A percentile compares a stretch with the other conserved stretches of the same genome.
These are phyloP conservation scores for Hansenula sp. DNA, from an alignment of 1,139 yeast genomes.

Conservation along the genomic window DNA sequence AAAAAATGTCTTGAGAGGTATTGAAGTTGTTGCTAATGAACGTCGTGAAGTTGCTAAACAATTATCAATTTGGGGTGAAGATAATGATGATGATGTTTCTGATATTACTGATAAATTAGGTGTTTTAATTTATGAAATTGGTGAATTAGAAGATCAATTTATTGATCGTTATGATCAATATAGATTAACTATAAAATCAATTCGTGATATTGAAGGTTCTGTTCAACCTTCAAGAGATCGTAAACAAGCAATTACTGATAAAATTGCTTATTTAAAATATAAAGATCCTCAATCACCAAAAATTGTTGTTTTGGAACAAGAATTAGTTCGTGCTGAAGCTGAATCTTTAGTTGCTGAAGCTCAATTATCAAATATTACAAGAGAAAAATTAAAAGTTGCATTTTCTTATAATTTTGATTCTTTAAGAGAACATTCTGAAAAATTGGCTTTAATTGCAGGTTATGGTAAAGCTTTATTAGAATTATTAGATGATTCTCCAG, in stretches of 20 bases:
- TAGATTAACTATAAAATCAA: slow-evolving; percentile 90
- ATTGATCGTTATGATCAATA: slow-evolving; percentile 97
- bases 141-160: slow-evolving; percentile 96
- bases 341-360: slow-evolving; percentile 99
- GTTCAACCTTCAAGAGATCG: slow-evolving; percentile 98
- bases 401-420: slow-evolving; percentile 97
- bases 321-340: slow-evolving; percentile 97
- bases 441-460: slow-evolving; percentile 94
- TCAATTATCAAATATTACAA: slow-evolving; percentile 94
- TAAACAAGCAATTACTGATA: slow-evolving; percentile 95
- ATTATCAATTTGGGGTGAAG: slow-evolving; percentile 96
- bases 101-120: slow-evolving; percentile 98
- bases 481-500: slow-evolving; percentile 93
- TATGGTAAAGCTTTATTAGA: slow-evolving; percentile 97
- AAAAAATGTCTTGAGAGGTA: slow-evolving; percentile 91
- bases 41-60: slow-evolving; percentile 96
- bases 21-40: slow-evolving; percentile 91
- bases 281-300: slow-evolving; percentile 98
- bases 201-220: slow-evolving; percentile 94
- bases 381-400: slow-evolving; percentile 96
- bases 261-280: slow-evolving; percentile 95
- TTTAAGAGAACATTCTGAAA: slow-evolving; percentile 93
- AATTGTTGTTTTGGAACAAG: slow-evolving; percentile 93
- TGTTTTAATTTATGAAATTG: slow-evolving; percentile 91
- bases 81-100: slow-evolving; percentile 93